Evolutionary conservation across 192 early-diverging fungal genomes (phyloP).

Genomic region (Cladochytrium replicatum): DNA sequence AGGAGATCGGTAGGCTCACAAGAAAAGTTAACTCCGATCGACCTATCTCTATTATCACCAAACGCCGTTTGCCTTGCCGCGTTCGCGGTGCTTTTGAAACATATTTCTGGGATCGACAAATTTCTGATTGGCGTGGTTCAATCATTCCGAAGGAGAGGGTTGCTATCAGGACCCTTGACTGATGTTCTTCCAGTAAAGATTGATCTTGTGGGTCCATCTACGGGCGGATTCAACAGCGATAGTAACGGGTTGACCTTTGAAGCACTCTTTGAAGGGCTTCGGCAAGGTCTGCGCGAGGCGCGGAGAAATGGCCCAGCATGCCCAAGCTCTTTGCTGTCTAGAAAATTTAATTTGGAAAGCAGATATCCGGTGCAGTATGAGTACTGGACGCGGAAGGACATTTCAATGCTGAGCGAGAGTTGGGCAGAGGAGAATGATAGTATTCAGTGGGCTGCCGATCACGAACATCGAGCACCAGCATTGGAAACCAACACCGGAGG

Average conservation of each 20-base stretch:
- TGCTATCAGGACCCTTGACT: constrained; percentile 33
- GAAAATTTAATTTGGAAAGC: constrained; percentile 1
- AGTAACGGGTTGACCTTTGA: constrained; percentile 34
- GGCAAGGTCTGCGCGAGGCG: constrained; percentile 14
- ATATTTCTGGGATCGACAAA: constrained; percentile 37
- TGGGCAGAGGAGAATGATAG: no score
- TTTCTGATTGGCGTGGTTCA: constrained; percentile 34
- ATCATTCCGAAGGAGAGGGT: constrained; percentile 20
- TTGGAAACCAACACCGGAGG: constrained; percentile 20
- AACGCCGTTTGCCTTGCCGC: constrained; percentile 26
- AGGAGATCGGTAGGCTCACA: no score
- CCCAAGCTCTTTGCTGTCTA: constrained; percentile 12
- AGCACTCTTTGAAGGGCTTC: constrained; percentile 15
- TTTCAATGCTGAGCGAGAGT: no score
- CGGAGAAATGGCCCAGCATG: constrained; percentile 18
- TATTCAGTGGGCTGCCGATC: no score
- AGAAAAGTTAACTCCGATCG: no score
- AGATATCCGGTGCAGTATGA: constrained; percentile 32
- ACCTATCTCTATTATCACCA: neutral
- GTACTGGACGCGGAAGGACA: no score
- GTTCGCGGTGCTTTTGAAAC: constrained; percentile 39
- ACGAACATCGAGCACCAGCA: constrained; percentile 18
- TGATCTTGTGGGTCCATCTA: constrained; percentile 21
- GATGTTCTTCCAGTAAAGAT: constrained; percentile 38
- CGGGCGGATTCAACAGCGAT: no score